These are phyloP conservation scores for Neurospora crassa DNA, from an alignment of 2,329 filamentous ascomycete species.

Conservation along the genomic window DNA sequence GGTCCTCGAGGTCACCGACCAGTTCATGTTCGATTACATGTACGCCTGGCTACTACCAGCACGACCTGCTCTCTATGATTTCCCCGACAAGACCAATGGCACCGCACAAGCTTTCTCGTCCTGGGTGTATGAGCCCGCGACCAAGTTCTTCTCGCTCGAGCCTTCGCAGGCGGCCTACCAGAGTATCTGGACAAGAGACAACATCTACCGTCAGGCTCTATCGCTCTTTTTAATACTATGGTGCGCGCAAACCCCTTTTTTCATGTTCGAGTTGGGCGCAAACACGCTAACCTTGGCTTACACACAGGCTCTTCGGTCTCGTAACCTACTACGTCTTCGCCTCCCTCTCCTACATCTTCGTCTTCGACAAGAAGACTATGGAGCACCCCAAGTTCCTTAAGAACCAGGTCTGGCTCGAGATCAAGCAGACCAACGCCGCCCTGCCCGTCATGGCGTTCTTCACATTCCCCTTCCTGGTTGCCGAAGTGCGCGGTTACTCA, in stretches of 20 bases:
- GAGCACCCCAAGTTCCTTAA: slow-evolving; percentile 91
- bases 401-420: slow-evolving; percentile 83
- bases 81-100: slow-evolving; percentile 40
- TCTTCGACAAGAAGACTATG: slow-evolving; percentile 86
- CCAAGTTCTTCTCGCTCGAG: slow-evolving; percentile 55
- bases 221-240: slow-evolving; percentile 80
- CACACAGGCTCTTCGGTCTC: slow-evolving; percentile 69
- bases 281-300: neutral
- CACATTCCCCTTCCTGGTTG: slow-evolving; percentile 72
- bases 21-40: slow-evolving; percentile 67
- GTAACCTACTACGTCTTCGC: slow-evolving; percentile 79
- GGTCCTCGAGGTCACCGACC: slow-evolving; percentile 77
- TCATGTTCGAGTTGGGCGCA: neutral
- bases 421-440: slow-evolving; percentile 64
- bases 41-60: slow-evolving; percentile 66
- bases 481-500: slow-evolving; percentile 74
- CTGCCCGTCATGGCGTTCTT: slow-evolving; percentile 77
- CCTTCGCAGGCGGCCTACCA: slow-evolving; percentile 70
- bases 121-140: slow-evolving; percentile 67
- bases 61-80: slow-evolving; percentile 42
- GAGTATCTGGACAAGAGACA: slow-evolving; percentile 70
- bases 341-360: slow-evolving; percentile 71
- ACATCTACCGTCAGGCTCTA: slow-evolving; percentile 62
- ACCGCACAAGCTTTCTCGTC: slow-evolving; percentile 47
- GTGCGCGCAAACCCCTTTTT: slow-evolving; percentile 36